Evolutionary conservation across 148 eudicot genomes (phyloP).

Genomic region (Pouteria glomerata): DNA sequence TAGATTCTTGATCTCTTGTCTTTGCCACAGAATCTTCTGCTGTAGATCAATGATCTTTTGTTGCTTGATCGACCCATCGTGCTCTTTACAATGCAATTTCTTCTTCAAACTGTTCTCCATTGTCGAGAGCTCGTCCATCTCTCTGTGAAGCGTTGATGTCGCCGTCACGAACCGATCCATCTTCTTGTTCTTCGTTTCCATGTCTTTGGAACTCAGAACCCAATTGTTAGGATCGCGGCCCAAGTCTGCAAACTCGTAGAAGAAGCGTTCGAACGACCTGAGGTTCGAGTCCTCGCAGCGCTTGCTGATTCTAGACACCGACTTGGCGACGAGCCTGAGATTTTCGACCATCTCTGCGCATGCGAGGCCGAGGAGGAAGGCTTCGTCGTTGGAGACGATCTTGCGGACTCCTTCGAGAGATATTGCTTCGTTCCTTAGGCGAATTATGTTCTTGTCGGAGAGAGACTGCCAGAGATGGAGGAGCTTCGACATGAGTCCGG

Average conservation of each 20-base stretch:
- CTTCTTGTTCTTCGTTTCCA: slow-evolving; percentile 46
- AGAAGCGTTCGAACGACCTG: slow-evolving; percentile 32
- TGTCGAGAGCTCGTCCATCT: slow-evolving; percentile 55
- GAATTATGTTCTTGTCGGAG: slow-evolving; percentile 49
- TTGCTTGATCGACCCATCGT: slow-evolving; percentile 9
- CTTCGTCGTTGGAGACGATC: slow-evolving; percentile 71
- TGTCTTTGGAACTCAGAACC: slow-evolving; percentile 50
- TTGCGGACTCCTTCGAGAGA: slow-evolving; percentile 60
- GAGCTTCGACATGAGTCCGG: slow-evolving; percentile 62
- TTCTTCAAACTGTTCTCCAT: slow-evolving; percentile 36
- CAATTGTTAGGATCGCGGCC: slow-evolving; percentile 59
- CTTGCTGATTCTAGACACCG: slow-evolving; percentile 35
- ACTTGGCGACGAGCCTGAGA: slow-evolving; percentile 34
- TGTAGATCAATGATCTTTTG: slow-evolving; percentile 39
- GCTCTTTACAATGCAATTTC: slow-evolving; percentile 1
- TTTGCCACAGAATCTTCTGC: slow-evolving; percentile 64
- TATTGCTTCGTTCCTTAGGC: slow-evolving; percentile 45
- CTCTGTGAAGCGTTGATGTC: slow-evolving; percentile 53
- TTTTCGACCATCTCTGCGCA: slow-evolving; percentile 61
- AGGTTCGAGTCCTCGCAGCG: slow-evolving; percentile 46
- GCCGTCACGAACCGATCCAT: slow-evolving; percentile 43
- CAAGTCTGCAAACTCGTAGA: slow-evolving; percentile 53
- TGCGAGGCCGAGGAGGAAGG: slow-evolving; percentile 62
- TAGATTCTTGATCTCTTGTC: slow-evolving; percentile 54
- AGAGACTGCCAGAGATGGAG: slow-evolving; percentile 60